A percentile compares a stretch with the other conserved stretches of the same genome.
Evolutionary conservation across 2,329 filamentous ascomycete species (phyloP).

Genomic region (Trichoderma oligosporum): DNA sequence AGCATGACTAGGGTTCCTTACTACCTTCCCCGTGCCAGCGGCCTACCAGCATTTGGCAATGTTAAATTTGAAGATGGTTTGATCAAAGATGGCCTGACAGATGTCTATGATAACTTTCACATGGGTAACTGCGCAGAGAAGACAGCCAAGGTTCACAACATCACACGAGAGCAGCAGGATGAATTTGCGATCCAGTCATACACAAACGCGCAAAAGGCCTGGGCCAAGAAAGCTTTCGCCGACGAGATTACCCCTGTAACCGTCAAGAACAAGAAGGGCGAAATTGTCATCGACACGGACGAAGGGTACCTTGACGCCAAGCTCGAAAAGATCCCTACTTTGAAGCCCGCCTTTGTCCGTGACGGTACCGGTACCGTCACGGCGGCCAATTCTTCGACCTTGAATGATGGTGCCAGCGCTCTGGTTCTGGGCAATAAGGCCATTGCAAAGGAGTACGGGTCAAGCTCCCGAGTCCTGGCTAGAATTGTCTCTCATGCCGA

Average conservation of each 20-base stretch:
- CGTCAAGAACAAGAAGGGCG: conserved; percentile 78
- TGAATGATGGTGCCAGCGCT: conserved; percentile 92
- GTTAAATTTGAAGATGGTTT: conserved; percentile 85
- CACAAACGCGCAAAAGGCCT: conserved; percentile 83
- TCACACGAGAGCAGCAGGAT: conserved; percentile 85
- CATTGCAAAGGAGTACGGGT: conserved; percentile 74
- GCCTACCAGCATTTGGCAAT: conserved; percentile 81
- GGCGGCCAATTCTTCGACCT: conserved; percentile 86
- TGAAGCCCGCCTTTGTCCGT: conserved; percentile 88
- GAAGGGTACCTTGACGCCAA: conserved; percentile 88
- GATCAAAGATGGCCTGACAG: conserved; percentile 91
- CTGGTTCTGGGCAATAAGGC: conserved; percentile 79
- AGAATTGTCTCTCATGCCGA: conserved; percentile 82
- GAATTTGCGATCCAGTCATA: conserved; percentile 87
- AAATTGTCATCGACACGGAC: conserved; percentile 72
- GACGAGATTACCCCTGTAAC: conserved; percentile 90
- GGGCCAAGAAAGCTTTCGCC: conserved; percentile 75
- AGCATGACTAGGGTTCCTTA: conserved; percentile 95
- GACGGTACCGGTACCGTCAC: conserved; percentile 88
- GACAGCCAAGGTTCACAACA: conserved; percentile 80
- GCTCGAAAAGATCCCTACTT: conserved; percentile 74
- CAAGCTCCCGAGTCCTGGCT: conserved; percentile 76
- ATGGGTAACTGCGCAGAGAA: conserved; percentile 98
- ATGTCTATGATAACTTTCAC: conserved; percentile 94
- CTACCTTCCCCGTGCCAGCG: conserved; percentile 78